These are phyloP conservation scores for Schoenoplectus triqueter DNA, from an alignment of 202 grass and related monocot genomes.

Conservation along the genomic window DNA sequence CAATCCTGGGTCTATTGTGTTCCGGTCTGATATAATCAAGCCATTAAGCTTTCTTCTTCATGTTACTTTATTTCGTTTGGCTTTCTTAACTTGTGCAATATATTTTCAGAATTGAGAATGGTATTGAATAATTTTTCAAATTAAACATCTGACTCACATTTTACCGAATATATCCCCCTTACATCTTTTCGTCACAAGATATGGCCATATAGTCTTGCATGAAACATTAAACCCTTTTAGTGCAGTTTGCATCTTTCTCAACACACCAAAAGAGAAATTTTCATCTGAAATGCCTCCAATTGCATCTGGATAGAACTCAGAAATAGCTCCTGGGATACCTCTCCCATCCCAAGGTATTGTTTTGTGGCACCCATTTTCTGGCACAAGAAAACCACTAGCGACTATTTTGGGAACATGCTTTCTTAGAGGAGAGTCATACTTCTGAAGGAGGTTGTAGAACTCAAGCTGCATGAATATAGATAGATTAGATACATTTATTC, in stretches of 20 bases:
- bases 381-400: slow-evolving; percentile 86
- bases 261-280: slow-evolving; percentile 82
- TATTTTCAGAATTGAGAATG: slow-evolving; percentile 18
- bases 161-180: slow-evolving; percentile 91
- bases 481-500: slow-evolving; percentile 37
- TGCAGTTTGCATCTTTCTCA: slow-evolving; percentile 70
- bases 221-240: slow-evolving; percentile 45
- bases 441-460: slow-evolving; percentile 78
- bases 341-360: slow-evolving; percentile 90
- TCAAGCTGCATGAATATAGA: slow-evolving; percentile 63
- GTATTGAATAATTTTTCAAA: not conserved
- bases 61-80: not conserved
- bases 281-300: slow-evolving; percentile 42
- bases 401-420: slow-evolving; percentile 82
- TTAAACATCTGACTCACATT: slow-evolving; percentile 61
- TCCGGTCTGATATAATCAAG: not conserved
- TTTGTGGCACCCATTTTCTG: slow-evolving; percentile 54
- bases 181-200: slow-evolving; percentile 90
- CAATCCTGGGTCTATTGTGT: not conserved
- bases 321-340: slow-evolving; percentile 60
- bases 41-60: not conserved
- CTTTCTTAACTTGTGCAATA: slow-evolving; percentile 4
- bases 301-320: slow-evolving; percentile 56
- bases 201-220: slow-evolving; percentile 73
- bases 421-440: slow-evolving; percentile 62